Evolutionary conservation across 352 stramenopile genomes (phyloP).

Genomic region (Globisporangium radiosum): DNA sequence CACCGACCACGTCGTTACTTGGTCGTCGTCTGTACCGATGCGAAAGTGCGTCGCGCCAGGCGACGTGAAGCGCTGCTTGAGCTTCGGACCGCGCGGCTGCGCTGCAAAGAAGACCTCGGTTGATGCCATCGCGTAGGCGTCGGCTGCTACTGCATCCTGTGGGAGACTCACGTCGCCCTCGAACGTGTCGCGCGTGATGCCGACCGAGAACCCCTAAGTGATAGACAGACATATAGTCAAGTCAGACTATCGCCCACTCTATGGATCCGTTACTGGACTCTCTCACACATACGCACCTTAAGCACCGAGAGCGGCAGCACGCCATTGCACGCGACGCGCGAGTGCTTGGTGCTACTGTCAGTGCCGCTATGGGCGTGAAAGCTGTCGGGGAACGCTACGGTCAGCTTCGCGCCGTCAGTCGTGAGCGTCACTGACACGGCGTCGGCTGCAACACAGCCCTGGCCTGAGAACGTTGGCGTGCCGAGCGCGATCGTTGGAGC

Average conservation of each 20-base stretch:
- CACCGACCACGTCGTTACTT: constrained; percentile 19
- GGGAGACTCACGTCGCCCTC: constrained; percentile 15
- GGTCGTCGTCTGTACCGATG: background rate
- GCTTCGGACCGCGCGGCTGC: constrained; percentile 7
- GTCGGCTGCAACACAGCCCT: constrained; percentile 1
- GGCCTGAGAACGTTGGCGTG: constrained; percentile 7
- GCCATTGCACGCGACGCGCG: constrained; percentile 10
- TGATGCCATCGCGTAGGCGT: constrained; percentile 14
- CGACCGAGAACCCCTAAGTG: constrained; percentile 12
- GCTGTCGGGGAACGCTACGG: constrained; percentile 1
- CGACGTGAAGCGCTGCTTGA: constrained; percentile 14
- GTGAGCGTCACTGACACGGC: constrained; percentile 3
- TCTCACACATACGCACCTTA: background rate
- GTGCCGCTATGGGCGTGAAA: constrained; percentile 5
- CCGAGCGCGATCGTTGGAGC: background rate
- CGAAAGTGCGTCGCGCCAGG: constrained; percentile 8
- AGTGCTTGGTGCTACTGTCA: background rate
- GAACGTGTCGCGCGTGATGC: constrained; percentile 18
- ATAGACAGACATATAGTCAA: background rate
- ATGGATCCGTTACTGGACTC: too few species aligned
- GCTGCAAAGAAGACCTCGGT: constrained; percentile 19
- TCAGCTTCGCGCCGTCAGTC: background rate
- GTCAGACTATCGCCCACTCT: background rate
- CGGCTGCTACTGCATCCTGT: background rate
- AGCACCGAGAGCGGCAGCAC: background rate